A percentile compares a stretch with the other conserved stretches of the same genome.
These are phyloP conservation scores for Paxillus rubicundulus DNA, from an alignment of 768 basidiomycete species.

Conservation along the genomic window DNA sequence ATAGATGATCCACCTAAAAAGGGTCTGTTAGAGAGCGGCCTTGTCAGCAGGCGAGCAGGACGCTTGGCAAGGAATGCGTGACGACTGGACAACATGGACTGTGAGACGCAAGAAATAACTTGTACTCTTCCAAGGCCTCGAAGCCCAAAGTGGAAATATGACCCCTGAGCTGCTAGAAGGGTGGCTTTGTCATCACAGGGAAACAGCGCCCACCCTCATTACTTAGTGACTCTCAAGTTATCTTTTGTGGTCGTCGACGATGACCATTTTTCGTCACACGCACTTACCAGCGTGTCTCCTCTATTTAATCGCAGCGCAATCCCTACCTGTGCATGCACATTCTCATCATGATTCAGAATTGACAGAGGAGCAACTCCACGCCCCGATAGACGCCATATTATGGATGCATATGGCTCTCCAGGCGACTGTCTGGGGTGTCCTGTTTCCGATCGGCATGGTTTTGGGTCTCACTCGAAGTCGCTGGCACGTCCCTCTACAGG, in stretches of 20 bases:
- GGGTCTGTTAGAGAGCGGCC: background rate
- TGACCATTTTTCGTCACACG: background rate
- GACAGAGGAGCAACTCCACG: slow-evolving; percentile 58
- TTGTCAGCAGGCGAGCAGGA: slow-evolving; percentile 2
- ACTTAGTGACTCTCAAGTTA: too few species aligned
- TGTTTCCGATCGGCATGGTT: slow-evolving; percentile 86
- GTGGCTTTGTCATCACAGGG: too few species aligned
- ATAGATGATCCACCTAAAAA: slow-evolving; percentile 26
- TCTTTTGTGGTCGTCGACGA: background rate
- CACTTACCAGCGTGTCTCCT: slow-evolving; percentile 9
- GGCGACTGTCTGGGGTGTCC: slow-evolving; percentile 74
- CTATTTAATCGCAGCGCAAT: slow-evolving; percentile 6
- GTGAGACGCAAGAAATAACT: background rate
- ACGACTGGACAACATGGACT: slow-evolving; percentile 8
- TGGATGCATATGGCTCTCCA: slow-evolving; percentile 85
- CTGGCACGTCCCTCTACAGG: slow-evolving; percentile 91
- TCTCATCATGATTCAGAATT: slow-evolving; percentile 56
- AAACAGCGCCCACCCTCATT: too few species aligned
- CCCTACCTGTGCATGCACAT: slow-evolving; percentile 41
- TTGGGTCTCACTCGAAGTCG: slow-evolving; percentile 72
- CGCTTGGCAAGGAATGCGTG: background rate
- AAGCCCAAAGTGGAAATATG: too few species aligned
- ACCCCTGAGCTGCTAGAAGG: too few species aligned
- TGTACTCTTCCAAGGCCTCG: too few species aligned
- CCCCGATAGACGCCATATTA: slow-evolving; percentile 73